Evolutionary conservation across 768 basidiomycete genomes (phyloP).

Genomic region (Clavulina sp.): DNA sequence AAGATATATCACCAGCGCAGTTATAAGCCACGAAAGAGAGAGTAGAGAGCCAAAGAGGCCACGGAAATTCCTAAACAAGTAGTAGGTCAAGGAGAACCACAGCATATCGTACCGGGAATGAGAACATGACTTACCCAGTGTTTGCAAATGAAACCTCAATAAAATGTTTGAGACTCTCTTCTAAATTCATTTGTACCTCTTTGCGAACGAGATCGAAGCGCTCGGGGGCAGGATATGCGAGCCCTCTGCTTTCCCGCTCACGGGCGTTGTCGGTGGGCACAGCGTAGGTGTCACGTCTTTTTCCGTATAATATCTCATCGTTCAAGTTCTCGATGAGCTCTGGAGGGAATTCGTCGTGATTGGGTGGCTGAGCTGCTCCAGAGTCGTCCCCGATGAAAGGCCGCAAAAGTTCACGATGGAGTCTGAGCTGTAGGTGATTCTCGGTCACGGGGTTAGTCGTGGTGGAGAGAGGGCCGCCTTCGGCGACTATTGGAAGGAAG

Average conservation of each 20-base stretch:
- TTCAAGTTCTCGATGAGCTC: too few relatives aligned
- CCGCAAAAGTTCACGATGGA: neutral
- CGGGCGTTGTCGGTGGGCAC: too few relatives aligned
- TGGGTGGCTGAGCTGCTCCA: neutral
- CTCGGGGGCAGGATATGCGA: neutral
- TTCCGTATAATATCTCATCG: too few relatives aligned
- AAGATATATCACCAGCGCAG: neutral
- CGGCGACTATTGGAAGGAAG: neutral
- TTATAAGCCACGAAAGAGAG: neutral
- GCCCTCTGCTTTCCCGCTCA: too few relatives aligned
- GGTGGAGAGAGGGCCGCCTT: neutral
- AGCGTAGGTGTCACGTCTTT: too few relatives aligned
- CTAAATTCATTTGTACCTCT: neutral
- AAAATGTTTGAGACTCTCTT: neutral
- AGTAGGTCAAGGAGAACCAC: neutral
- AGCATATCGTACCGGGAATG: neutral
- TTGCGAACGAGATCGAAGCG: neutral
- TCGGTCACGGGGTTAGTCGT: neutral
- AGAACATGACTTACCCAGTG: neutral
- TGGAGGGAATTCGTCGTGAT: too few relatives aligned
- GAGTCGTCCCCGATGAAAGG: neutral
- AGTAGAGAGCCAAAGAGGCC: neutral
- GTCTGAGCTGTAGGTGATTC: neutral
- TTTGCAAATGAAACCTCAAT: constrained; percentile 1
- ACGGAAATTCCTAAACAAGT: neutral